A percentile compares a stretch with the other conserved stretches of the same genome.
These are phyloP conservation scores for Apium graveolens DNA, from an alignment of 129 eudicot genomes.

Conservation along the genomic window DNA sequence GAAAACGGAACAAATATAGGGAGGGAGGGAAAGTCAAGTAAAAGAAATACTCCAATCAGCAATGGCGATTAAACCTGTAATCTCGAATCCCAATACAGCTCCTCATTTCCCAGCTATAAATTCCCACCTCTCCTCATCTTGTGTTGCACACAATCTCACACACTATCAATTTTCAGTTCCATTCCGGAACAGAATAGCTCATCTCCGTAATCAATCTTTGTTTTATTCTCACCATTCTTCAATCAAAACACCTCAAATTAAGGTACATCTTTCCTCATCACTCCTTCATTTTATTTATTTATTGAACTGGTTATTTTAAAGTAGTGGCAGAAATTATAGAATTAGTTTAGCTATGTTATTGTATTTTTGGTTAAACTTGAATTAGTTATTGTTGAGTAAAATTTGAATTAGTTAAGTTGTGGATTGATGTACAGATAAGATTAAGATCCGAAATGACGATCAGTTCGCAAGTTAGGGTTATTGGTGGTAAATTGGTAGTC, in stretches of 20 bases:
- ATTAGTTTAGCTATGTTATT: not conserved
- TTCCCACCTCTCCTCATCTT: not conserved
- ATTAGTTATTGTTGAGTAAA: not conserved
- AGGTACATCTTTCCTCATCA: not conserved
- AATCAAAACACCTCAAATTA: not conserved
- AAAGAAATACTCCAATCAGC: too few species aligned
- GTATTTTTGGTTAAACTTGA: not conserved
- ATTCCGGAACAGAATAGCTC: not conserved
- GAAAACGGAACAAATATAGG: not conserved
- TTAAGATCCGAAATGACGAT: constrained; percentile 50
- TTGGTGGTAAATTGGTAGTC: constrained; percentile 41
- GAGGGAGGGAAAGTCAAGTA: constrained; percentile 3
- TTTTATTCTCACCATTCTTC: not conserved
- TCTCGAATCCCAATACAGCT: not conserved
- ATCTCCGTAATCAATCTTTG: not conserved
- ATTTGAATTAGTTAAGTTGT: not conserved
- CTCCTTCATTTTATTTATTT: not conserved
- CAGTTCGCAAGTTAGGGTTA: constrained; percentile 38
- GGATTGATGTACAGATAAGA: constrained; percentile 16
- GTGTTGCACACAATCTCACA: not conserved
- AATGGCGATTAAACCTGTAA: not conserved
- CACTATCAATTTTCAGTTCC: not conserved
- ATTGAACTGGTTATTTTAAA: not conserved
- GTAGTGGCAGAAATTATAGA: not conserved
- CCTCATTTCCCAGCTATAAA: not conserved